These are phyloP conservation scores for Scutellaria baicalensis DNA, from an alignment of 257 asterid genomes.

Conservation along the genomic window DNA sequence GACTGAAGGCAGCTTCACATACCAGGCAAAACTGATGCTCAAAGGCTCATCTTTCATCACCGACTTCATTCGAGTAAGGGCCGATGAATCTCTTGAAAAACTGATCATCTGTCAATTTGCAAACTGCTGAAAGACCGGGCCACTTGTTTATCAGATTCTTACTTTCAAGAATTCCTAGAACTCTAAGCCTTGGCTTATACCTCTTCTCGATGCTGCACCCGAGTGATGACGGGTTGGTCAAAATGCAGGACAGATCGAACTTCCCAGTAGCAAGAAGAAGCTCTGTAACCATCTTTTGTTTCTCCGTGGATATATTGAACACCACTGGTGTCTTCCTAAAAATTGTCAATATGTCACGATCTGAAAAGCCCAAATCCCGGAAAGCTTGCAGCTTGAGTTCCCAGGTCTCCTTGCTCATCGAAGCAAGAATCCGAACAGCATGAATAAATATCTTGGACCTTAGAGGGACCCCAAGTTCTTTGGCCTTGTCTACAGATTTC, in stretches of 20 bases:
- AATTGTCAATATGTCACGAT: conserved; percentile 1
- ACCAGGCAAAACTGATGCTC: no score
- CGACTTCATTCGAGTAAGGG: neutral
- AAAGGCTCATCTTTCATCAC: neutral
- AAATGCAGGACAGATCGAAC: neutral
- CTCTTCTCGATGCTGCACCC: conserved; percentile 19
- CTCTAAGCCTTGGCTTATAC: conserved; percentile 17
- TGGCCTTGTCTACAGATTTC: conserved; percentile 11
- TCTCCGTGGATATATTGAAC: conserved; percentile 12
- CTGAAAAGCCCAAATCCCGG: conserved; percentile 22
- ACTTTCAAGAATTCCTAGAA: neutral
- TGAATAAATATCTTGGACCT: conserved; percentile 13
- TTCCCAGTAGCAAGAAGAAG: conserved; percentile 5
- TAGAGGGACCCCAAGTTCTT: conserved; percentile 19
- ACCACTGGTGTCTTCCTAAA: conserved; percentile 13
- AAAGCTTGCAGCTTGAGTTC: conserved; percentile 23
- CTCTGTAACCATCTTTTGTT: conserved; percentile 10
- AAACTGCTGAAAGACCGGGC: neutral
- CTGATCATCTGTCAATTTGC: neutral
- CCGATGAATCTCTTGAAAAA: conserved; percentile 14
- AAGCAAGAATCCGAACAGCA: neutral
- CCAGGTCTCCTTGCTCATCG: conserved; percentile 16
- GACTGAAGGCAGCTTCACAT: no score
- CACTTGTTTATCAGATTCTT: neutral
- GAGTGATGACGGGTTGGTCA: conserved; percentile 6